A percentile compares a stretch with the other conserved stretches of the same genome.
phyloP scores from a whole-genome alignment of 1,284 basidiomycete species.

The Malassezia restricta region DNA sequence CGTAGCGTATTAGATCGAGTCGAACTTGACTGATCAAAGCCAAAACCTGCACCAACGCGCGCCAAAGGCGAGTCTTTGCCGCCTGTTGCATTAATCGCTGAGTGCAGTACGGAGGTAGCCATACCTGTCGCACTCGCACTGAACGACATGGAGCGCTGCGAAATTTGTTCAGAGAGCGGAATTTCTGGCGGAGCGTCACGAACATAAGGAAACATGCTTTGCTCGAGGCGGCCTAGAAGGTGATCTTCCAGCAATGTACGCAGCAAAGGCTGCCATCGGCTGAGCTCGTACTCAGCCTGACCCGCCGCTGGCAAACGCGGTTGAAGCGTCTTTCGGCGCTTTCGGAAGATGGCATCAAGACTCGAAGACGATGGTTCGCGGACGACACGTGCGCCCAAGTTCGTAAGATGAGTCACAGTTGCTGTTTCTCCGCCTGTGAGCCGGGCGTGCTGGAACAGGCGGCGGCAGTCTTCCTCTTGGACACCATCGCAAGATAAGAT shows the following conservation, averaged over 20 bases:
- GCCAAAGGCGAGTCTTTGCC: conserved; percentile 22
- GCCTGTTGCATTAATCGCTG: conserved; percentile 15
- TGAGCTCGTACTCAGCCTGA: conserved; percentile 80
- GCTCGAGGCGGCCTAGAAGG: conserved; percentile 64
- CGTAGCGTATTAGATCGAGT: not conserved
- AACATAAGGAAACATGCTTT: conserved; percentile 73
- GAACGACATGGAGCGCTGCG: not conserved
- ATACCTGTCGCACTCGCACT: conserved; percentile 3
- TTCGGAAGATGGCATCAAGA: conserved; percentile 47
- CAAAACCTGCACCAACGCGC: conserved; percentile 17
- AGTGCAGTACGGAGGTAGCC: conserved; percentile 14
- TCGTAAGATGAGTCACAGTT: conserved; percentile 72
- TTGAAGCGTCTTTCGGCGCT: conserved; percentile 61
- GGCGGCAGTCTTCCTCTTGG: conserved; percentile 85
- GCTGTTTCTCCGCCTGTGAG: conserved; percentile 81
- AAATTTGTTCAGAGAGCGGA: not conserved
- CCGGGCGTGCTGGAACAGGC: conserved; percentile 92
- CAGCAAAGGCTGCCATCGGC: conserved; percentile 77
- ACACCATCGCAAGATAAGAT: conserved; percentile 92
- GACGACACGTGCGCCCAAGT: conserved; percentile 70
- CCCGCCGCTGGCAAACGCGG: conserved; percentile 27
- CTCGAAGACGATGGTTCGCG: conserved; percentile 50
- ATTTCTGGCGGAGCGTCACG: conserved; percentile 63
- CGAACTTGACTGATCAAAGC: conserved; percentile 13
- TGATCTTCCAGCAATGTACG: conserved; percentile 84